These are phyloP conservation scores for Bonia amplexicaulis DNA, from an alignment of 176 grass and related monocot genomes.

Conservation along the genomic window DNA sequence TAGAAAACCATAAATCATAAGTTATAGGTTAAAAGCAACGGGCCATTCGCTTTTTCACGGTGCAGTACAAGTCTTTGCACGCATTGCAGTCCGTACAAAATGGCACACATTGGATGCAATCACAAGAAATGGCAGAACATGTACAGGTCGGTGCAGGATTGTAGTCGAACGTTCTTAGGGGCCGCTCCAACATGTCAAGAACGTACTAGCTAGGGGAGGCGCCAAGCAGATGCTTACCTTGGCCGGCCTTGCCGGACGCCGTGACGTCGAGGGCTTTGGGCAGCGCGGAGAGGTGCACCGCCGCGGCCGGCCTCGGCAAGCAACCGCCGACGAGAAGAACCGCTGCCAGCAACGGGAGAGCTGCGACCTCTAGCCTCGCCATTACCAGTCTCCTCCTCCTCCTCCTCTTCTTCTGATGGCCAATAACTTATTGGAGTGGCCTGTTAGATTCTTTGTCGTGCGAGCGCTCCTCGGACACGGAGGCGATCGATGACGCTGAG, in stretches of 20 bases:
- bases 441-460: background rate
- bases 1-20: no score
- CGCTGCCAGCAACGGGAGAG: background rate
- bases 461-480: background rate
- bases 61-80: no score
- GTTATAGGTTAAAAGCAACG: no score
- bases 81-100: background rate
- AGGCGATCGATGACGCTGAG: background rate
- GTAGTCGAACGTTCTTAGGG: background rate
- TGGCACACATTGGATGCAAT: background rate
- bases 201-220: no score
- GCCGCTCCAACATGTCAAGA: background rate
- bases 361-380: background rate
- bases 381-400: background rate
- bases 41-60: no score
- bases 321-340: conserved; percentile 34
- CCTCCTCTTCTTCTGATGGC: background rate
- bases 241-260: conserved; percentile 22
- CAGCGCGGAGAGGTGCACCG: conserved; percentile 53
- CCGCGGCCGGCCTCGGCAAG: conserved; percentile 12
- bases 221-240: conserved; percentile 37
- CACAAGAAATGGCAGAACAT: background rate
- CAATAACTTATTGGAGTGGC: background rate
- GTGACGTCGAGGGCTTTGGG: conserved; percentile 46
- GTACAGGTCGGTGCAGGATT: background rate